Evolutionary conservation across 75 land plant genomes (phyloP), one percentile per base, ranked within the genome.

Genomic region (Selaginella moellendorffii): DNA sequence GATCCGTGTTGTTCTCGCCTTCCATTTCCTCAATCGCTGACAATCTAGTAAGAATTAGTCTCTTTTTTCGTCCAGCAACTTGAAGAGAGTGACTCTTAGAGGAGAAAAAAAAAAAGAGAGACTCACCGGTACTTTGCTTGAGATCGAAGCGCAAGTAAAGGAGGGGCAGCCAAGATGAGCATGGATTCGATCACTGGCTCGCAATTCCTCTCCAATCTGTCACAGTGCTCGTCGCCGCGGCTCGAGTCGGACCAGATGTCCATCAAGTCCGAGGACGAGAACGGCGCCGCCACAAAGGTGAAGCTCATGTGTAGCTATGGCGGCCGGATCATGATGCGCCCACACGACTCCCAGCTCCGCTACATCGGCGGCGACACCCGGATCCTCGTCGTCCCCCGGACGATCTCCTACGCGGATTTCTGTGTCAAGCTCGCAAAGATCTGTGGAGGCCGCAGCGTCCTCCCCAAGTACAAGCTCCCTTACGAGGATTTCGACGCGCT

Each of bases 241-340:
- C 14, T 36, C 5, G 46, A 36, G 5, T 5, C 46, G 10, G 46
- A 36, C 14, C 46, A 36, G 46, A 36, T 36, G 10, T 36, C 46
- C 46, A 14, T 36, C 46, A 36, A 36, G 46, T 36, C 46, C 46
- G 46, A 36, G 46, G 46, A 36, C 46, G 46, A 36, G 46, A 36
- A 14, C 46, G 5, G 10, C 46, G 14, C 46, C 14, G 46, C 10
- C 46, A 36, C 46, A 14, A 36, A 36, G 14, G 46, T 36, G 46
- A 36, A 36, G 46, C 46, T 36, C 46, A 36, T 36, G 46, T 36
- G 46, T 14, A 36, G 46, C 46, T 36, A 36, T 36, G 46, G 46
- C 10, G 46, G 46, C 10, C 5, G 46, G 46, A 36, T 36, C 46
- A 36, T 36, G 46, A 5, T 36, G 10, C 46, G 46, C 14, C 46